phyloP scores from a whole-genome alignment of 73 alveolate genomes.

The Paramecium bursaria region DNA sequence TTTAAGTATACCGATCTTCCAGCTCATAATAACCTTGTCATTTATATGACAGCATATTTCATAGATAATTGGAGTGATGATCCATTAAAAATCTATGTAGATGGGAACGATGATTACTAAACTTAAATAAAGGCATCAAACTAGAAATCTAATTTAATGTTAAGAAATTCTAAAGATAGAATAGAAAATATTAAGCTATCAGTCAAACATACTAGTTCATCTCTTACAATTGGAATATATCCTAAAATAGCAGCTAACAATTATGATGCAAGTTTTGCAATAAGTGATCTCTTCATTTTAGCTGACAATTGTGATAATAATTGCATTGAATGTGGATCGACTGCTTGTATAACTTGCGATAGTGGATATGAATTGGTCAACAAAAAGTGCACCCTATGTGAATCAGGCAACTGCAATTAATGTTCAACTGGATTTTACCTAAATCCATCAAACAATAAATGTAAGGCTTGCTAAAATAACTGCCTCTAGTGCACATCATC shows the following conservation, averaged over 20 bases:
- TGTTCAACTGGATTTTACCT: not conserved
- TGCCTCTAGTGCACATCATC: not conserved
- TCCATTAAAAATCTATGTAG: not conserved
- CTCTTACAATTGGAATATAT: not conserved
- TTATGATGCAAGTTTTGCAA: constrained; percentile 10
- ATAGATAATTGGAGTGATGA: constrained; percentile 11
- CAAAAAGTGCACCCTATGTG: constrained; percentile 17
- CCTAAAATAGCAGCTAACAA: not conserved
- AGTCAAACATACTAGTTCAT: not conserved
- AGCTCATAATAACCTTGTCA: not conserved
- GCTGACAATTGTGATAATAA: constrained; percentile 7
- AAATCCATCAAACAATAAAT: not conserved
- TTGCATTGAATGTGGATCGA: not conserved
- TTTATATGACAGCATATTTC: constrained; percentile 12
- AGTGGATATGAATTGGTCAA: not conserved
- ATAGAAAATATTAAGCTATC: not conserved
- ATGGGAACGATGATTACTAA: not conserved
- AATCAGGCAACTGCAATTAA: not conserved
- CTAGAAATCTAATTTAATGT: not conserved
- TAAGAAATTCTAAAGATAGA: not conserved
- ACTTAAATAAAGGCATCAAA: not conserved
- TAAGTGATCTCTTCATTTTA: constrained; percentile 27
- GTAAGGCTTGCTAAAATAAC: not conserved
- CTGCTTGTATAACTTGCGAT: not conserved
- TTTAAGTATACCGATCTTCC: not conserved